Conservation (phyloP, 345 rosid species). For the Euphorbia pulcherrima region DNA sequence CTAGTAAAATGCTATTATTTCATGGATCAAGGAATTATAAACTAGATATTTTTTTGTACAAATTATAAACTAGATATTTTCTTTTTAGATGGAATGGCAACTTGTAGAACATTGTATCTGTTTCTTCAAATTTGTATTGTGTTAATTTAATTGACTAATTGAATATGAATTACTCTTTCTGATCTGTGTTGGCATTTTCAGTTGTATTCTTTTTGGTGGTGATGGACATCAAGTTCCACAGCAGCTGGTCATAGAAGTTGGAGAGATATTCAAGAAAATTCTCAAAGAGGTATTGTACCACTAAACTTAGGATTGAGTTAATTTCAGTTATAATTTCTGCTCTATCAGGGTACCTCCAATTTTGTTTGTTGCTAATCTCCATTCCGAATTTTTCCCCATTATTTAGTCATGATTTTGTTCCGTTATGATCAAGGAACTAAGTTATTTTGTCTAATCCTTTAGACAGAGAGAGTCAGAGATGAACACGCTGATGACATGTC, state of each 20-base stretch:
- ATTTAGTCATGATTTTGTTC: not conserved
- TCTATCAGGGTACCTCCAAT: too few relatives aligned
- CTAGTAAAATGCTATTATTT: not conserved
- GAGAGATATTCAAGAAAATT: constrained; percentile 71
- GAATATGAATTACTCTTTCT: constrained; percentile 17
- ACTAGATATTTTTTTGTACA: not conserved
- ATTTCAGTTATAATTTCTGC: not conserved
- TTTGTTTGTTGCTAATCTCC: too few relatives aligned
- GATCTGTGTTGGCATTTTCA: constrained; percentile 33
- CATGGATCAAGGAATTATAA: not conserved
- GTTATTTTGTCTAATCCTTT: constrained; percentile 19
- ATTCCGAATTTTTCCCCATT: not conserved
- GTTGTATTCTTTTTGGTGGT: constrained; percentile 62
- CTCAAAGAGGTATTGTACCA: constrained; percentile 56
- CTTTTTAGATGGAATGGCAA: not conserved
- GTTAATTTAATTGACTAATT: not conserved
- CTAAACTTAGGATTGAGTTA: constrained; percentile 2
- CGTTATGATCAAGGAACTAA: not conserved
- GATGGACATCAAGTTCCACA: constrained; percentile 62
- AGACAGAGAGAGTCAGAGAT: constrained; percentile 82
- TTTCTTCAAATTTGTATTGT: constrained; percentile 7
- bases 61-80: not conserved
- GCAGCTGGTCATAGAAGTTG: constrained; percentile 62
- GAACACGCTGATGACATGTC: constrained; percentile 71
- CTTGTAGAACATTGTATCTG: not conserved